Evolutionary conservation across 2,329 filamentous ascomycete species (phyloP).

Genomic region (Exophiala spinifera): DNA sequence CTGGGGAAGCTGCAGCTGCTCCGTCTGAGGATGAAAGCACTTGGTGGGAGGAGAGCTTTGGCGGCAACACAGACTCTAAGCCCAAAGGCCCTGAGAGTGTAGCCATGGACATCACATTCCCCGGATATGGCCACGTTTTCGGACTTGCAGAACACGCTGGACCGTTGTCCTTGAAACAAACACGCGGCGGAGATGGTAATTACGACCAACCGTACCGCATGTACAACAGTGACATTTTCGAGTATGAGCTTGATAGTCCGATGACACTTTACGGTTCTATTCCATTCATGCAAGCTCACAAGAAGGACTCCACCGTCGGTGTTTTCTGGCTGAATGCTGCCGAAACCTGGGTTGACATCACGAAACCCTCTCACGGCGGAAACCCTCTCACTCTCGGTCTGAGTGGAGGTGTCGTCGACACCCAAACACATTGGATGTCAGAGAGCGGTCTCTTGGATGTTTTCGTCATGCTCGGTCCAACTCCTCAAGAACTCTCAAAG

Average conservation of each 20-base stretch:
- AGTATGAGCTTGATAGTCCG: conserved; percentile 93
- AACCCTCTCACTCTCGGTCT: conserved; percentile 77
- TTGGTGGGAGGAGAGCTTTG: conserved; percentile 97
- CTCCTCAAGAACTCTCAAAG: conserved; percentile 74
- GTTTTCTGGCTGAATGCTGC: conserved; percentile 97
- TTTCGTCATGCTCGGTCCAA: conserved; percentile 91
- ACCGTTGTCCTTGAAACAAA: conserved; percentile 82
- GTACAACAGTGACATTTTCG: conserved; percentile 96
- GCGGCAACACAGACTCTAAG: conserved; percentile 91
- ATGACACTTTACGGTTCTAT: conserved; percentile 99
- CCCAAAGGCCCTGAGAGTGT: conserved; percentile 93
- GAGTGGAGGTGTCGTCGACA: conserved; percentile 65
- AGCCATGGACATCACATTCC: conserved; percentile 85
- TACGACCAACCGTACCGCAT: conserved; percentile 87
- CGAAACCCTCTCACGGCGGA: conserved; percentile 68
- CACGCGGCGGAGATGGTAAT: conserved; percentile 77
- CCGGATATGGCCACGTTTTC: conserved; percentile 86
- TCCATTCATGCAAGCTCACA: conserved; percentile 96
- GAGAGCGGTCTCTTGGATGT: conserved; percentile 86
- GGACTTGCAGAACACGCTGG: conserved; percentile 93
- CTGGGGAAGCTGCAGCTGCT: conserved; percentile 39
- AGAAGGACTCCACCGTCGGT: conserved; percentile 87
- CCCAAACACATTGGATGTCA: conserved; percentile 94
- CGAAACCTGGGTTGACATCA: conserved; percentile 95
- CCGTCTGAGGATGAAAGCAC: conserved; percentile 74